A percentile compares a stretch with the other conserved stretches of the same genome.
Evolutionary conservation across 2,329 filamentous ascomycete genomes (phyloP).

Genomic region (Aspergillus floridensis): DNA sequence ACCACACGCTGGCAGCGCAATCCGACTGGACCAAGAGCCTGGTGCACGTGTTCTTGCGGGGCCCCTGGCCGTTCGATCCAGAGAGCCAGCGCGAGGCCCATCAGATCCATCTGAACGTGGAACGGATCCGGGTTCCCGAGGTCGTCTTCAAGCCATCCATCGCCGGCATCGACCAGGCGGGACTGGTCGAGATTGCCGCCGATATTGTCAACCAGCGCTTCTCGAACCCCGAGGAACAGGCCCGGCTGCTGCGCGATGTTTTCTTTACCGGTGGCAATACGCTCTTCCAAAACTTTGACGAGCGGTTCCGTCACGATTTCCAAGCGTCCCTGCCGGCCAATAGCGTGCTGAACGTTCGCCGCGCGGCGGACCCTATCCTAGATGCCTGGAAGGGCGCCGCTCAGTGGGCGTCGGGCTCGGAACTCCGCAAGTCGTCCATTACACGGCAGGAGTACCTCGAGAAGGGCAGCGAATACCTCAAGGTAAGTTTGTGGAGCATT

Average conservation of each 20-base stretch:
- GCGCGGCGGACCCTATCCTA: conserved; percentile 70
- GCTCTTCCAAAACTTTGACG: conserved; percentile 81
- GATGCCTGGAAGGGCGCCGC: conserved; percentile 96
- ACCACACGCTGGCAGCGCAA: conserved; percentile 87
- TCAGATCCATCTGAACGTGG: conserved; percentile 93
- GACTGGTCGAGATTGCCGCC: conserved; percentile 85
- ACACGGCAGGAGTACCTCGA: conserved; percentile 81
- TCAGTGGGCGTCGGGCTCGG: conserved; percentile 65
- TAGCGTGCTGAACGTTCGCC: conserved; percentile 65
- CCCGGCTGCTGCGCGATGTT: conserved; percentile 75
- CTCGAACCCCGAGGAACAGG: conserved; percentile 53
- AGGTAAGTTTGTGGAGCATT: conserved; percentile 50
- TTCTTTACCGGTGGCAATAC: conserved; percentile 95
- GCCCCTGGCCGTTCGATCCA: conserved; percentile 79
- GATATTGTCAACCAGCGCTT: conserved; percentile 87
- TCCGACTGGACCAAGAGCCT: conserved; percentile 92
- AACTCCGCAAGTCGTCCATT: conserved; percentile 65
- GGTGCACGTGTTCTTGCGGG: conserved; percentile 84
- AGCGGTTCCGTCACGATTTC: conserved; percentile 71
- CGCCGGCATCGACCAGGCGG: conserved; percentile 88
- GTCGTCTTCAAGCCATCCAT: conserved; percentile 91
- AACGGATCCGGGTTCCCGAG: conserved; percentile 90
- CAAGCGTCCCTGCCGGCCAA: conserved; percentile 69
- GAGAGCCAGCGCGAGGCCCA: conserved; percentile 76
- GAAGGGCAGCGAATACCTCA: conserved; percentile 91